These are phyloP conservation scores for Podila verticillata DNA, from an alignment of 192 early-diverging fungal species.

Conservation along the genomic window DNA sequence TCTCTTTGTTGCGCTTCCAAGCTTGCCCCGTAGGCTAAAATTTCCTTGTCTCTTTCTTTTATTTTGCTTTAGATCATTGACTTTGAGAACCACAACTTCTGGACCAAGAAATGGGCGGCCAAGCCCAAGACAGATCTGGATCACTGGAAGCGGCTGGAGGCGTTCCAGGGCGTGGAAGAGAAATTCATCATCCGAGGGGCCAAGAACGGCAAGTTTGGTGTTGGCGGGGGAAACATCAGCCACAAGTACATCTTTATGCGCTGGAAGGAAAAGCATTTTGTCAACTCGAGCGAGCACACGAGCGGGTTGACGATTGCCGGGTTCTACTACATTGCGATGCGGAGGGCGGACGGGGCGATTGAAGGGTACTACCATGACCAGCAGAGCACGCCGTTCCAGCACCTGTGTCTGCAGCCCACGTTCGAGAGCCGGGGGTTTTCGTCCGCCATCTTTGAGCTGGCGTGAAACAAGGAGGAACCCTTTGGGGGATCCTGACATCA, in stretches of 20 bases:
- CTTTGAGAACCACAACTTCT: constrained; percentile 64
- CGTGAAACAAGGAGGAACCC: too few species aligned
- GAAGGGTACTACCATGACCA: constrained; percentile 62
- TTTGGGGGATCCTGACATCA: too few species aligned
- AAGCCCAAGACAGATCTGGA: constrained; percentile 51
- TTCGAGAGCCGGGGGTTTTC: constrained; percentile 45
- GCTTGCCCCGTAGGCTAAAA: not conserved
- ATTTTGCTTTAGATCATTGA: constrained; percentile 57
- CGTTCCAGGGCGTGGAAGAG: constrained; percentile 48
- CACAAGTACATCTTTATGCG: constrained; percentile 78
- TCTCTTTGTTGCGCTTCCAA: not conserved
- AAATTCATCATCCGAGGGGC: constrained; percentile 32
- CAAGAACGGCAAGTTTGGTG: constrained; percentile 47
- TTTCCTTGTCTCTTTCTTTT: not conserved
- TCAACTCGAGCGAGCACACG: constrained; percentile 60
- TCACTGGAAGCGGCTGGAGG: constrained; percentile 54
- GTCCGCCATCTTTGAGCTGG: constrained; percentile 38
- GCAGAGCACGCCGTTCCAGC: constrained; percentile 50
- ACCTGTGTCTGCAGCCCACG: constrained; percentile 38
- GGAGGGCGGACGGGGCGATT: constrained; percentile 62
- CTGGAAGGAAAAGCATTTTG: constrained; percentile 74
- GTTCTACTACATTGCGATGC: constrained; percentile 76
- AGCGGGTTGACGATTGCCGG: constrained; percentile 70
- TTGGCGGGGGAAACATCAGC: constrained; percentile 56
- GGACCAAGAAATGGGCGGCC: constrained; percentile 69